A percentile compares a stretch with the other conserved stretches of the same genome.
These are phyloP conservation scores for Oryza coarctata DNA, from an alignment of 176 grass and related monocot genomes.

Conservation along the genomic window DNA sequence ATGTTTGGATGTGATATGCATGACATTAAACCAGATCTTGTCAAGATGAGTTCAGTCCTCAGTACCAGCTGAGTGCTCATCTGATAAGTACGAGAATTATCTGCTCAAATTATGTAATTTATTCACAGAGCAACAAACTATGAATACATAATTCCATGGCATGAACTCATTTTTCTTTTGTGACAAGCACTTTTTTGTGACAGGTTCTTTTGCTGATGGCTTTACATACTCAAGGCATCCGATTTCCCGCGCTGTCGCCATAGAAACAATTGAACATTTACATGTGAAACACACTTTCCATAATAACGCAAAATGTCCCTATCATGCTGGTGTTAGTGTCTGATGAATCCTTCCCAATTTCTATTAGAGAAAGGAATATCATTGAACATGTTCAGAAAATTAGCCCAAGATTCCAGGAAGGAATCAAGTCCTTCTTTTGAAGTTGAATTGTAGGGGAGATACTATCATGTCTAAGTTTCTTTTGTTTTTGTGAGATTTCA, in stretches of 20 bases:
- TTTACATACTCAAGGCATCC: conserved; percentile 97
- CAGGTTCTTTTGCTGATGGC: conserved; percentile 93
- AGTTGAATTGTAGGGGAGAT: conserved; percentile 89
- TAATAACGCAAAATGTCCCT: not conserved
- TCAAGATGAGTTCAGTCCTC: conserved; percentile 55
- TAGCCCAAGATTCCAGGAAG: conserved; percentile 76
- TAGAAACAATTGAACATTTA: conserved; percentile 94
- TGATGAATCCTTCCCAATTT: conserved; percentile 26
- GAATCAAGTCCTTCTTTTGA: conserved; percentile 72
- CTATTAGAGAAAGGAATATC: conserved; percentile 82
- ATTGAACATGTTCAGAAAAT: conserved; percentile 54
- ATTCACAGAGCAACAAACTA: conserved; percentile 95
- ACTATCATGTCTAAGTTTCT: conserved; percentile 2
- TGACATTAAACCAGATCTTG: conserved; percentile 87
- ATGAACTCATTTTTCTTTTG: conserved; percentile 14
- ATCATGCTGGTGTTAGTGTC: not conserved
- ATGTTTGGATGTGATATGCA: conserved; percentile 96
- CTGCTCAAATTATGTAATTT: conserved; percentile 67
- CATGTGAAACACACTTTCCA: conserved; percentile 33
- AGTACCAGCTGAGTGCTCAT: not conserved
- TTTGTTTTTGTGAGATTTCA: not conserved
- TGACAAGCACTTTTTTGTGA: not conserved
- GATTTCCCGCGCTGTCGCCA: conserved; percentile 77
- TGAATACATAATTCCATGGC: conserved; percentile 46
- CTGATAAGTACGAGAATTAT: not conserved